A percentile compares a stretch with the other conserved stretches of the same genome.
Evolutionary conservation across 345 rosid genomes (phyloP).

Genomic region (Sisymbrium altissimum): DNA sequence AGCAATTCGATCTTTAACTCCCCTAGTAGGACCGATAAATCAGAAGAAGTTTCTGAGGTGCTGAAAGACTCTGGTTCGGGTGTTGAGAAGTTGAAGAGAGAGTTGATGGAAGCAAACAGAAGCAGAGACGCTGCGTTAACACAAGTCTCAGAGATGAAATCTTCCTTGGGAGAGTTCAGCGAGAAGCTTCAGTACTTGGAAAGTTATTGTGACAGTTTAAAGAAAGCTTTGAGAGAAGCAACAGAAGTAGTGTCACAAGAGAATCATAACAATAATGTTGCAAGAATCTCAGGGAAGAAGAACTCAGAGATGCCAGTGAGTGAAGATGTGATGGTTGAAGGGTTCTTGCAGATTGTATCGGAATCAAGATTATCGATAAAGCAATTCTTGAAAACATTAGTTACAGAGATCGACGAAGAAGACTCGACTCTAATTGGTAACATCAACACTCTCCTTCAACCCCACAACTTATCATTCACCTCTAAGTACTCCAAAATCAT

Average conservation of each 20-base stretch:
- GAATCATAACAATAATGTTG: constrained; percentile 1
- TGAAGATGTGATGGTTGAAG: constrained; percentile 88
- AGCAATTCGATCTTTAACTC: constrained; percentile 35
- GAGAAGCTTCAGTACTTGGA: constrained; percentile 84
- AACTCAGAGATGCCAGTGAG: constrained; percentile 62
- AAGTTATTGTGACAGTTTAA: constrained; percentile 74
- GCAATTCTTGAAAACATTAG: constrained; percentile 81
- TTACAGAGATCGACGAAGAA: constrained; percentile 66
- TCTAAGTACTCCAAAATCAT: constrained; percentile 69
- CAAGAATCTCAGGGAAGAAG: constrained; percentile 17
- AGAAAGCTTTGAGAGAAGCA: constrained; percentile 71
- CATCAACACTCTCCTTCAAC: constrained; percentile 62
- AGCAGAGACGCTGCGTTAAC: constrained; percentile 65
- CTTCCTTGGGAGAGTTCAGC: constrained; percentile 66
- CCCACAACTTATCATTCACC: constrained; percentile 55
- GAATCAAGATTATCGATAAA: constrained; percentile 92
- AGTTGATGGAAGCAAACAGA: constrained; percentile 71
- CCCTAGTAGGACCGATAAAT: constrained; percentile 57
- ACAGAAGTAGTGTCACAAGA: constrained; percentile 28
- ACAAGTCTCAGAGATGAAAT: constrained; percentile 77
- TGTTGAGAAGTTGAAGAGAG: constrained; percentile 67
- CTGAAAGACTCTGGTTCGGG: constrained; percentile 58
- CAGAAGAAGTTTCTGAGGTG: constrained; percentile 71
- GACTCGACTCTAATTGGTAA: constrained; percentile 52
- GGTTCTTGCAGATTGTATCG: constrained; percentile 86